Evolutionary conservation across 2,329 filamentous ascomycete species (phyloP), one percentile per base, ranked within the genome.

Genomic region (Tolypocladium endophyticum): DNA sequence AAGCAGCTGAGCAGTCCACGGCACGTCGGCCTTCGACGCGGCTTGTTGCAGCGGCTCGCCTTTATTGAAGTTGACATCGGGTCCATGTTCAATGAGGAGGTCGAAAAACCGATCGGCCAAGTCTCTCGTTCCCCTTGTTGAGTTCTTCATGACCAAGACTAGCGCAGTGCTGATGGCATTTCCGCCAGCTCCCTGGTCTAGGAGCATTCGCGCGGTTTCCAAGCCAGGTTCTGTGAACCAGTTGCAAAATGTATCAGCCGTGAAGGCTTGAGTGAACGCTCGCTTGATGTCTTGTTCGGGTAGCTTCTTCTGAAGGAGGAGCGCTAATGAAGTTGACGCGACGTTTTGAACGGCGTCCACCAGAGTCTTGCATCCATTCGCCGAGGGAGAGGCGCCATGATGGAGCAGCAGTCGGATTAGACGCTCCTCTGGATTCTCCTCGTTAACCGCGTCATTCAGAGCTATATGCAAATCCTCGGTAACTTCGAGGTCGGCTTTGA

Each of bases 31-130:
- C 52, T 75, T 77, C 1, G 77, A 77, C 1, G 84, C 80, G 1
- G 83, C 83, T 56, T 78, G 72, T 58, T 79, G 77, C 8, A 87
- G 68, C 1, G 81, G 78, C 65, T 82, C 74, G 8, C 84, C 85
- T 56, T 78, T 69, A 43, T 80, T 76, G 64, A 78, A 75, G 63
- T 84, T 79, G 60, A 82, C 74, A 53, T 80, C 74, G 0, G 76
- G 77, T 2, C 73, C 75, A 57, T 79, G 69, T 6, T 61, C 63
- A 8, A 74, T 64, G 18, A 77, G 64, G 1, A 76, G 59, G 6
- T 73, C 72, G 6, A 81, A 72, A 64, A 84, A 84, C 0, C 71
- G 64, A 47, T 77, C 72, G 0, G 78, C 76, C 1, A 83, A 62
- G 1, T 71, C 62, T 18, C 72, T 68, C 0, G 72, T 72, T 2